These are phyloP conservation scores for Stephania yunnanensis DNA, from an alignment of 164 flowering plant genomes.

Conservation along the genomic window DNA sequence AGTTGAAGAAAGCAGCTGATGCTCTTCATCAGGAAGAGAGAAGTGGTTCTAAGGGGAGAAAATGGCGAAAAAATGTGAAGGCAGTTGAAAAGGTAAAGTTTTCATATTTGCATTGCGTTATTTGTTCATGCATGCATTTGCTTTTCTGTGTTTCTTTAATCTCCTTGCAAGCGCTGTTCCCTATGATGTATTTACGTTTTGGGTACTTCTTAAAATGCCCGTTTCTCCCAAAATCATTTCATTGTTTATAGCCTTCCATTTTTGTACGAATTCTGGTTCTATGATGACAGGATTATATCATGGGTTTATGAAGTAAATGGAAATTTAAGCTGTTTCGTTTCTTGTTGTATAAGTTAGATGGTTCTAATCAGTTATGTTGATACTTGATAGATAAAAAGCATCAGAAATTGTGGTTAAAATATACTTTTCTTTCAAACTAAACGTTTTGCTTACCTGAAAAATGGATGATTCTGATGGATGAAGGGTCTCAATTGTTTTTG, in stretches of 20 bases:
- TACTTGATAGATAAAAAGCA: too few species aligned
- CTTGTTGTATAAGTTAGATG: too few species aligned
- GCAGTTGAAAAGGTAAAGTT: constrained; percentile 76
- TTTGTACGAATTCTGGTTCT: too few species aligned
- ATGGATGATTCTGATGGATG: neutral
- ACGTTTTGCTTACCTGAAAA: too few species aligned
- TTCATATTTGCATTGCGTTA: neutral
- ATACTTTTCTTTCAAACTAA: too few species aligned
- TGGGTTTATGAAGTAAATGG: too few species aligned
- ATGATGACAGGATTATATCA: too few species aligned
- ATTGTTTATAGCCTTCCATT: too few species aligned
- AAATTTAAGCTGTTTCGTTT: too few species aligned
- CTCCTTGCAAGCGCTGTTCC: neutral
- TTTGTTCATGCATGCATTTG: neutral
- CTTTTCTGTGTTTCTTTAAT: neutral
- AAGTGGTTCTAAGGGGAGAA: constrained; percentile 89
- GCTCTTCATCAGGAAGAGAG: constrained; percentile 93
- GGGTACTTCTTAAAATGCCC: neutral
- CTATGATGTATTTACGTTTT: neutral
- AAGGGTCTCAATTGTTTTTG: neutral
- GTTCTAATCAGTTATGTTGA: too few species aligned
- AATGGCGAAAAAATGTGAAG: constrained; percentile 97
- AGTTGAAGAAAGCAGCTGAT: constrained; percentile 91
- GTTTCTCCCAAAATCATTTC: too few species aligned
- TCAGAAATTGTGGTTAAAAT: too few species aligned